A percentile compares a stretch with the other conserved stretches of the same genome.
Conservation (phyloP, 306 rosid genomes). For the Vigna trinervia region DNA sequence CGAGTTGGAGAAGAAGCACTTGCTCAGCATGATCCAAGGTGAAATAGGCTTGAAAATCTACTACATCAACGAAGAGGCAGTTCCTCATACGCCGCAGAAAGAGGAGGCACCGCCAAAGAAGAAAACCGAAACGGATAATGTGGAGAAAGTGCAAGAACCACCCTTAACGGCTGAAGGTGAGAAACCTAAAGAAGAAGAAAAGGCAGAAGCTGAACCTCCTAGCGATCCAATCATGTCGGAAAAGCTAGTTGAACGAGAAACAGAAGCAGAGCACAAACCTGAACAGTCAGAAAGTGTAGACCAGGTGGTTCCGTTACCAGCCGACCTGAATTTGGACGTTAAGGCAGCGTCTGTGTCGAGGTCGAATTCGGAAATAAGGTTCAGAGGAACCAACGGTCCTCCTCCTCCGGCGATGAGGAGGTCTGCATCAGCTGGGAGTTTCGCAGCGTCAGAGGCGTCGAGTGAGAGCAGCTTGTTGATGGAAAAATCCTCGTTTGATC, state of each 20-base stretch:
- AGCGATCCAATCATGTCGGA: neutral
- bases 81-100: constrained; percentile 5
- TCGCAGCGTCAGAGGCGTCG: constrained; percentile 49
- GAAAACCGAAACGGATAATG: neutral
- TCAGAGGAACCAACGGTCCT: constrained; percentile 55
- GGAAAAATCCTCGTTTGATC: constrained; percentile 78
- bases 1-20: constrained; percentile 63
- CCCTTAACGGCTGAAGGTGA: constrained; percentile 30
- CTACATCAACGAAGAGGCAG: constrained; percentile 51
- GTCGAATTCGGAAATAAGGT: constrained; percentile 50
- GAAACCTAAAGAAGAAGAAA: constrained; percentile 30
- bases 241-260: constrained; percentile 16
- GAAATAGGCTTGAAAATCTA: constrained; percentile 82
- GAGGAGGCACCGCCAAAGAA: constrained; percentile 28
- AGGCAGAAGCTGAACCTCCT: neutral
- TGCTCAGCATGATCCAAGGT: constrained; percentile 65
- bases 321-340: constrained; percentile 19
- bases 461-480: constrained; percentile 47
- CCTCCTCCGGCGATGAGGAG: constrained; percentile 61
- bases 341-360: constrained; percentile 45
- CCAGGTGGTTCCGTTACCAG: constrained; percentile 35
- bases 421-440: constrained; percentile 41
- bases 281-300: constrained; percentile 4
- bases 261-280: neutral
- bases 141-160: constrained; percentile 4